A percentile compares a stretch with the other conserved stretches of the same genome.
Conservation (phyloP, 2,329 filamentous ascomycete species). For the Sporothrix mexicana region DNA sequence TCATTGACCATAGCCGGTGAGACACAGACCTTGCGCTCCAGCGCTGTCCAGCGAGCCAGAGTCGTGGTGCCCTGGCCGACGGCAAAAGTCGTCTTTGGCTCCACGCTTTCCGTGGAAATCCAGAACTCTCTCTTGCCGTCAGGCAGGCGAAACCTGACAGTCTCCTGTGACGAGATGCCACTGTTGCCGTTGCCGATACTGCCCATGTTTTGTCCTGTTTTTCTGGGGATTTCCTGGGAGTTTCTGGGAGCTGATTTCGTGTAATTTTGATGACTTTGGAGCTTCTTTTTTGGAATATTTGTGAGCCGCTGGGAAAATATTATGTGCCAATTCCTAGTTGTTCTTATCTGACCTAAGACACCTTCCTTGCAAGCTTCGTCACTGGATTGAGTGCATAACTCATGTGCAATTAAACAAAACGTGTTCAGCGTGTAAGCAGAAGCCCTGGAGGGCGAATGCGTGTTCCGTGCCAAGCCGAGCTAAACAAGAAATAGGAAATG, state of each 20-base stretch:
- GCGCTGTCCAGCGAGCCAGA: slow-evolving; percentile 32
- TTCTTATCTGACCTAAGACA: too few species aligned
- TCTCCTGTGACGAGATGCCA: not conserved
- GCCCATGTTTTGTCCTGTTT: slow-evolving; percentile 18
- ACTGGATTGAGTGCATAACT: too few species aligned
- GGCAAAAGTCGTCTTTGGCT: not conserved
- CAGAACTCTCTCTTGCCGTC: slow-evolving; percentile 35
- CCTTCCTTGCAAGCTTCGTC: too few species aligned
- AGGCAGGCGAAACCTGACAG: slow-evolving; percentile 33
- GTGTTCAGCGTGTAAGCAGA: not conserved
- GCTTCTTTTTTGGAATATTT: too few species aligned
- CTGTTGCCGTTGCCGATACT: slow-evolving; percentile 20
- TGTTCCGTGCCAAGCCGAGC: not conserved
- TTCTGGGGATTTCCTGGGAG: not conserved
- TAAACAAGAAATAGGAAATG: not conserved
- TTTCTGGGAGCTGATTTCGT: not conserved
- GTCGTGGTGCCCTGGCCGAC: slow-evolving; percentile 29
- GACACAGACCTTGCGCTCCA: slow-evolving; percentile 29
- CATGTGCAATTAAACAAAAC: not conserved
- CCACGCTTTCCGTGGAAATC: slow-evolving; percentile 8
- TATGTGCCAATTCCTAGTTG: too few species aligned
- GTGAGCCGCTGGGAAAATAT: too few species aligned
- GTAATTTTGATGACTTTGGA: not conserved
- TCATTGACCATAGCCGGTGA: slow-evolving; percentile 38
- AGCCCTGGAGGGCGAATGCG: not conserved